Percentiles rank a stretch among this genome's conserved stretches.
Evolutionary conservation across 2,329 filamentous ascomycete genomes (phyloP).

Genomic region (Cladosporium cucumerinum): DNA sequence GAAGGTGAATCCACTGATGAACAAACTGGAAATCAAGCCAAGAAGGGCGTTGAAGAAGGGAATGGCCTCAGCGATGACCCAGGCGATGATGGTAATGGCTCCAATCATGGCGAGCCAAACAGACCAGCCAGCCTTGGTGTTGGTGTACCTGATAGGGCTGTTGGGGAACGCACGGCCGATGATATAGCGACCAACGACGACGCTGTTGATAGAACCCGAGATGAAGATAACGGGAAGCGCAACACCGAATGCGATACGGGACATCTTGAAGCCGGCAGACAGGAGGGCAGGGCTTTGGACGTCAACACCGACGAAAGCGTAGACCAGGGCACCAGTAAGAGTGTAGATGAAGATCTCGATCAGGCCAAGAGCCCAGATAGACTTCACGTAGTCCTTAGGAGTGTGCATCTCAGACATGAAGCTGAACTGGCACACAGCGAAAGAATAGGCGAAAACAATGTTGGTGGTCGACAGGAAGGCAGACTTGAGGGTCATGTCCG

Average conservation of each 20-base stretch:
- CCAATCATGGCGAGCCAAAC: constrained; percentile 61
- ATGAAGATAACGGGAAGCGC: constrained; percentile 71
- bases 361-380: constrained; percentile 56
- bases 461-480: constrained; percentile 65
- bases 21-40: constrained; percentile 62
- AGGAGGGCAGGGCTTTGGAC: constrained; percentile 66
- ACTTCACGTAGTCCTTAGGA: constrained; percentile 60
- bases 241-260: constrained; percentile 66
- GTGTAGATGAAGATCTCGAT: constrained; percentile 66
- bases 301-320: constrained; percentile 60
- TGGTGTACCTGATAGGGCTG: constrained; percentile 47
- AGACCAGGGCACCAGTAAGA: constrained; percentile 64
- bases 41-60: constrained; percentile 69
- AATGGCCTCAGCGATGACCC: constrained; percentile 68
- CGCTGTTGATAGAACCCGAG: constrained; percentile 69
- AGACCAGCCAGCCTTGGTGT: constrained; percentile 44
- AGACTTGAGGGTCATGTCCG: constrained; percentile 44
- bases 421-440: constrained; percentile 60
- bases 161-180: constrained; percentile 62
- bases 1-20: constrained; percentile 62
- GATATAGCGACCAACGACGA: constrained; percentile 50
- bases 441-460: constrained; percentile 65
- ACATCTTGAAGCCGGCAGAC: constrained; percentile 54
- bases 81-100: constrained; percentile 59
- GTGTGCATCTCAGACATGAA: constrained; percentile 66